Evolutionary conservation across 345 rosid species (phyloP).

Genomic region (Bruguiera parviflora): DNA sequence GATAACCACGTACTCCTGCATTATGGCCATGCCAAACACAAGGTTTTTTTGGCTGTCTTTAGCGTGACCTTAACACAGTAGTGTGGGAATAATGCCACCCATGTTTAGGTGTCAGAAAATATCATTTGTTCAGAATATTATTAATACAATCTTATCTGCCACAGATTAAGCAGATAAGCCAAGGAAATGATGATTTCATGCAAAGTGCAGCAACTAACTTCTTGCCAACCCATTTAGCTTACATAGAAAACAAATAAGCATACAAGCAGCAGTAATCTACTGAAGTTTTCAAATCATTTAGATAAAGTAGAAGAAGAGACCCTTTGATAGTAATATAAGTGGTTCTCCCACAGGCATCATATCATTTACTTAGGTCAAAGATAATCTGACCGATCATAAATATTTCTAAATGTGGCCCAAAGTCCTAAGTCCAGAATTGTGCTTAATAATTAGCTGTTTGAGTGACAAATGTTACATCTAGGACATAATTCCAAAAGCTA

Average conservation of each 20-base stretch:
- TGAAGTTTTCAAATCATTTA: not conserved
- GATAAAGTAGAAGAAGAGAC: not conserved
- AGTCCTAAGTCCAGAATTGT: not conserved
- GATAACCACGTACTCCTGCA: no score
- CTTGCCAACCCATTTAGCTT: not conserved
- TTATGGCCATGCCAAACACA: no score
- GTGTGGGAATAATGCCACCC: no score
- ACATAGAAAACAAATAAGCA: not conserved
- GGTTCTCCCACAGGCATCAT: not conserved
- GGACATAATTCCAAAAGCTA: not conserved
- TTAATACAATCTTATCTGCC: no score
- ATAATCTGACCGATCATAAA: not conserved
- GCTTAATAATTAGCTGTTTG: not conserved
- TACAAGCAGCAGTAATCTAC: not conserved
- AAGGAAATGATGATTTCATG: not conserved
- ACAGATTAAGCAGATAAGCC: no score
- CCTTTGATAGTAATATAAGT: no score
- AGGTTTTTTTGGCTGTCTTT: no score
- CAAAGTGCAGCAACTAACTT: not conserved
- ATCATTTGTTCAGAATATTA: no score
- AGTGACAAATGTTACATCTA: not conserved
- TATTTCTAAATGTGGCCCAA: not conserved
- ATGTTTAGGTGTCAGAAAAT: no score
- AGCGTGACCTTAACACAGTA: no score
- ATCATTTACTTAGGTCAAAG: not conserved